These are phyloP conservation scores for Sporothrix humicola DNA, from an alignment of 2,329 filamentous ascomycete genomes.

Conservation along the genomic window DNA sequence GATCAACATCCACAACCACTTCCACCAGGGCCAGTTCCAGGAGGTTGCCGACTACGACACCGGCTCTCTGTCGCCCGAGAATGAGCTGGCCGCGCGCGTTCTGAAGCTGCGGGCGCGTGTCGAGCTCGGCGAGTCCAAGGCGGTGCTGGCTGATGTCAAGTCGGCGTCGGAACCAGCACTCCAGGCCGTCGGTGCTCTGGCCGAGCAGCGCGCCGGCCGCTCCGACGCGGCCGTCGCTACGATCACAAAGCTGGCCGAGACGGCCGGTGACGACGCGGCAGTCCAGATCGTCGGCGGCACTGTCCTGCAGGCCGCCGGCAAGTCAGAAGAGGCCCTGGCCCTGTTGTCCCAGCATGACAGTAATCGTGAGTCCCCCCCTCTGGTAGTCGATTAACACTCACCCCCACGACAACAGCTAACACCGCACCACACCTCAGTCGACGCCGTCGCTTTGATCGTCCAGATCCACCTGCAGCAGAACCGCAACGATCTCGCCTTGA, in stretches of 20 bases:
- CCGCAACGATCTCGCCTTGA: constrained; percentile 84
- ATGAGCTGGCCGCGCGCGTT: constrained; percentile 75
- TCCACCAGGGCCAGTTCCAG: constrained; percentile 83
- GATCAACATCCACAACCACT: constrained; percentile 73
- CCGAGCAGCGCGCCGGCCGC: constrained; percentile 67
- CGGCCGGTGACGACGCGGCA: constrained; percentile 72
- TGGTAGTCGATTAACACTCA: neutral
- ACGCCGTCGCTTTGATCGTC: constrained; percentile 82
- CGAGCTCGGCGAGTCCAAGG: constrained; percentile 76
- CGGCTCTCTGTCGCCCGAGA: constrained; percentile 76
- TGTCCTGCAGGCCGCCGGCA: constrained; percentile 77
- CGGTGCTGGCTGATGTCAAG: constrained; percentile 72
- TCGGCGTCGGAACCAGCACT: constrained; percentile 71
- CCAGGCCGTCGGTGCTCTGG: constrained; percentile 76
- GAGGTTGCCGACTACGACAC: constrained; percentile 86
- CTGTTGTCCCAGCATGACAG: constrained; percentile 84
- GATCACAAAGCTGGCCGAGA: constrained; percentile 70
- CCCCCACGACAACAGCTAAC: no score
- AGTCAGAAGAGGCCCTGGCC: constrained; percentile 82
- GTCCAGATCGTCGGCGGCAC: constrained; percentile 86
- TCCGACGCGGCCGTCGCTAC: constrained; percentile 65
- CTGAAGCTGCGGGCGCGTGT: constrained; percentile 82
- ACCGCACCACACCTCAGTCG: constrained; percentile 51
- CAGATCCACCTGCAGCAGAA: constrained; percentile 95
- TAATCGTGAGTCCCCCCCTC: constrained; percentile 64